Base-by-base conservation (phyloP, 2,329 filamentous ascomycete species). In the Amylocarpus encephaloides region DNA sequence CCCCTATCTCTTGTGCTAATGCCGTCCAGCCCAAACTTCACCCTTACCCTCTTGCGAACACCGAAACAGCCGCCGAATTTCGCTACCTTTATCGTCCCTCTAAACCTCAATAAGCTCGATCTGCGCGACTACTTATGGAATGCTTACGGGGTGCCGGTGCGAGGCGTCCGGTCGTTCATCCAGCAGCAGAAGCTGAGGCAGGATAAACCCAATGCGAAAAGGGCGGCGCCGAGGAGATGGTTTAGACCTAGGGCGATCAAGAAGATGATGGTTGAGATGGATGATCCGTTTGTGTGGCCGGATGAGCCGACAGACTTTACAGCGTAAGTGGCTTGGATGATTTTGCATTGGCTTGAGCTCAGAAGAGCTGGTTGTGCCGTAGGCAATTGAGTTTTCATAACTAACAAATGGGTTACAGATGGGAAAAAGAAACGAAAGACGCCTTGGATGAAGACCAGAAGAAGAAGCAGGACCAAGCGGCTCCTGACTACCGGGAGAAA, bases 81-180 rank as follows among this genome's bases (percentile, higher is more conserved):
- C 67, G 93, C 92, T 56, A 85, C 83, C 62, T 98, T 98, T 80
- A 78, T 85, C 64, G 92, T 96, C 30, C 93, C 93, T 10, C 78
- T 97, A 61, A 83, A 80, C 62, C 90, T 96, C 76, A 95, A 89
- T 76, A 98, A 98, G 73, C 85, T 97, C 70, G 93, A 98, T 68
- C 73, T 98, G 38, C 88, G 90, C 69, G 91, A 96, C 73, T 98
- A 97, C 74, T 84, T 98, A 55, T 87, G 81, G 73, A 83, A 95
- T 68, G 79, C 80, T 39, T 98, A 98, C 76, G 77, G 79, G 53
- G 83, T 97, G 54, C 78, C 83, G 57, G 80, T 85, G 48, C 73
- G 80, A 46, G 76, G 76, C 58, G 82, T 97, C 55, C 86, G 92
- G 54, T 90, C 87, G 47, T 92, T 81, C 65, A 80, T 97, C 64